Evolutionary conservation across 495 filamentous ascomycete genomes (phyloP), one percentile per base, ranked within the genome.

Genomic region (Oidiodendron maius): DNA sequence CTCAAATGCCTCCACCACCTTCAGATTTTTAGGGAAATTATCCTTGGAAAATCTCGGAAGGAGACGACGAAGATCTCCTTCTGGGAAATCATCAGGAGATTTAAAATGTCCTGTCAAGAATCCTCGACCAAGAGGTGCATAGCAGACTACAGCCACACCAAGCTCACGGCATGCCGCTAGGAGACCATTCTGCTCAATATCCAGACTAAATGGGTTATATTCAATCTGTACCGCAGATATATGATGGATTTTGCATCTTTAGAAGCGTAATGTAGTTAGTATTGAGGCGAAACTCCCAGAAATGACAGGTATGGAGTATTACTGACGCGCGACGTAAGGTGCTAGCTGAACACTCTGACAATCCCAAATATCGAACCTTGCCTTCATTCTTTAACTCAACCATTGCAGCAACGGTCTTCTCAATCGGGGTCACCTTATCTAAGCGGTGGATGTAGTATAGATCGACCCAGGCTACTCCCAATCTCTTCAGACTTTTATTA

Each of bases 71-170:
- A 72, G 55, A 42, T 87, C 82, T 23, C 66, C 68, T 23, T 74
- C 62, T 15, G 79, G 75, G 40, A 94, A 64, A 49, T 89, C 84
- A 0, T 70, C 65, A 9, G 57, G 47, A 0, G 64, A 71, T 58
- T 75, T 80, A 60, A 86, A 70, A 49, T 78, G 64, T 5, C 84
- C 85, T 0, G 83, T 56, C 18, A 61, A 18, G 24, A 59, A 45
- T 3, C 58, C 58, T 1, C 32, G 43, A 3, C 48, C 56, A 4
- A 61, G 43, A 1, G 58, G 58, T 16, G 56, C 35, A 3, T 40
- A 48, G 5, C 84, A 87, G 6, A 90, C 57, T 20, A 93, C 53
- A 1, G 88, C 84, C 57, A 87, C 83, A 25, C 67, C 66, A 24
- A 86, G 69, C 64, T 90, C 73, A 10, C 75, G 78, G 52, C 89